Conservation (phyloP, 2,329 filamentous ascomycete species). For the Pyrenophora graminea region DNA sequence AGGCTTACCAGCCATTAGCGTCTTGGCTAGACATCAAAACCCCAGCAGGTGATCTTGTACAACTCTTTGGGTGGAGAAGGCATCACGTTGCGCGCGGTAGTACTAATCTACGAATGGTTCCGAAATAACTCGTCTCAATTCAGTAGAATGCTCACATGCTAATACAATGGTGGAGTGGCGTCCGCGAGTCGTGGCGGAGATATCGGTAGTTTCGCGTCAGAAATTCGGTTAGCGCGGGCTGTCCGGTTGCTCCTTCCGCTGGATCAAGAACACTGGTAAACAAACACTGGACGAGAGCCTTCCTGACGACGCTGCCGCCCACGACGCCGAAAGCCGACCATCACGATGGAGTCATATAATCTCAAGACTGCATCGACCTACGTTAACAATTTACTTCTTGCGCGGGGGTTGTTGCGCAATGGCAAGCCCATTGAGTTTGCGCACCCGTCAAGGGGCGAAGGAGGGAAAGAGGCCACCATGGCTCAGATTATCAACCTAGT, state of each 20-base stretch:
- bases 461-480: slow-evolving; percentile 71
- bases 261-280: slow-evolving; percentile 14
- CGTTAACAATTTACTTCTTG: slow-evolving; percentile 68
- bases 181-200: background rate
- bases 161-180: background rate
- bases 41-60: too few relatives aligned
- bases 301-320: slow-evolving; percentile 2
- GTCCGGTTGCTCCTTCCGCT: slow-evolving; percentile 13
- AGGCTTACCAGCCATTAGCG: too few relatives aligned
- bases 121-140: too few relatives aligned
- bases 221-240: background rate
- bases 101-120: too few relatives aligned
- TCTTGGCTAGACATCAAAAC: too few relatives aligned
- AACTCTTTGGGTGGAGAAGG: too few relatives aligned
- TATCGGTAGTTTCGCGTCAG: background rate
- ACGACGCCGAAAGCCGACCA: slow-evolving; percentile 32
- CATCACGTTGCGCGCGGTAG: too few relatives aligned
- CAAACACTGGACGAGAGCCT: slow-evolving; percentile 18
- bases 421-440: slow-evolving; percentile 82
- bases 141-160: too few relatives aligned
- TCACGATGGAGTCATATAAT: slow-evolving; percentile 53
- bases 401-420: slow-evolving; percentile 64
- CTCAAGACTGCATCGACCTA: slow-evolving; percentile 66
- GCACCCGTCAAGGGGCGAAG: slow-evolving; percentile 66
- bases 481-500: slow-evolving; percentile 87